phyloP scores from a whole-genome alignment of 2,329 filamentous ascomycete species.

The Alternaria dauci region DNA sequence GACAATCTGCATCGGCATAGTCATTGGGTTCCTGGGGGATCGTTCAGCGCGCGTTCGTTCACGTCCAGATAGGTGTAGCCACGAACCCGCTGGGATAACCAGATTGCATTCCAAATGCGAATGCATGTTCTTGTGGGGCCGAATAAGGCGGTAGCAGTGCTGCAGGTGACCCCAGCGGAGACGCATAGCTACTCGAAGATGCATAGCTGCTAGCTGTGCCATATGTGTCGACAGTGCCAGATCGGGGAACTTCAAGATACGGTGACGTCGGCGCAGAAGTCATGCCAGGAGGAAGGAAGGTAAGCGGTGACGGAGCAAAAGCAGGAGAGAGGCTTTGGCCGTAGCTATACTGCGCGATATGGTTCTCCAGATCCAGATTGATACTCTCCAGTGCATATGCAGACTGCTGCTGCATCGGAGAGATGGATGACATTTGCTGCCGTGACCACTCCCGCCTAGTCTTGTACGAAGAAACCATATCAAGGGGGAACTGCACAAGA shows the following conservation, averaged over 20 bases:
- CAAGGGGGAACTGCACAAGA: conserved; percentile 58
- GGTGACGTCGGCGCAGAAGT: conserved; percentile 48
- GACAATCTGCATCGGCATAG: conserved; percentile 31
- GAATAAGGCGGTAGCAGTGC: conserved; percentile 46
- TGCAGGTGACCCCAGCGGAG: conserved; percentile 50
- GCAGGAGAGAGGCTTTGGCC: conserved; percentile 59
- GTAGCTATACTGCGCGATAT: conserved; percentile 53
- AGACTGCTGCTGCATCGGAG: conserved; percentile 48
- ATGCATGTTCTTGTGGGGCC: conserved; percentile 51
- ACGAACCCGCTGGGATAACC: conserved; percentile 56
- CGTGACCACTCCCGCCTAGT: conserved; percentile 51
- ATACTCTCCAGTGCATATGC: conserved; percentile 50
- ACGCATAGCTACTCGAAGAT: conserved; percentile 44
- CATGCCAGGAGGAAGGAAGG: conserved; percentile 49
- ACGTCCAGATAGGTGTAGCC: conserved; percentile 55
- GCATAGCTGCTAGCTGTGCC: conserved; percentile 41
- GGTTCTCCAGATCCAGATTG: conserved; percentile 52
- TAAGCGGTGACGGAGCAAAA: conserved; percentile 58
- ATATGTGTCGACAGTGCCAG: conserved; percentile 40
- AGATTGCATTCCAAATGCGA: conserved; percentile 52
- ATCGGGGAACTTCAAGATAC: conserved; percentile 58
- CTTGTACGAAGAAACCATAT: conserved; percentile 55
- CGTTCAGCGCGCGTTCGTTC: conserved; percentile 52
- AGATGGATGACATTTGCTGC: conserved; percentile 46
- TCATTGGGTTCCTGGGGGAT: conserved; percentile 53